These are phyloP conservation scores for Stevia rebaudiana DNA, from an alignment of 140 eudicot species.

Conservation along the genomic window DNA sequence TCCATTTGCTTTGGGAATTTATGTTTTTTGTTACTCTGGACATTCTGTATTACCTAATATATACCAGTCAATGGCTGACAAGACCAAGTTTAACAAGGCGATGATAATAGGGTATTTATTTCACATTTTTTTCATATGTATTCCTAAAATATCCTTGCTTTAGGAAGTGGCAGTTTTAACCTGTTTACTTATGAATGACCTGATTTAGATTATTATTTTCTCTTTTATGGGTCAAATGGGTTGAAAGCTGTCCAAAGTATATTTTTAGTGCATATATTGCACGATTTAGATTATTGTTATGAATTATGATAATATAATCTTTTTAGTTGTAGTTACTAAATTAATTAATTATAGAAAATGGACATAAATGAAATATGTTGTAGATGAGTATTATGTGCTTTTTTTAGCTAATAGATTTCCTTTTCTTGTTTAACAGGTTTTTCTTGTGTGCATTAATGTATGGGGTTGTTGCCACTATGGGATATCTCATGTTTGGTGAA, in stretches of 20 bases:
- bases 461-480: slow-evolving; percentile 71
- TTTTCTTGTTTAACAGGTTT: slow-evolving; percentile 49
- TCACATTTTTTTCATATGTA: not conserved
- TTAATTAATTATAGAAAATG: not conserved
- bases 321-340: not conserved
- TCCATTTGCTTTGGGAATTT: slow-evolving; percentile 79
- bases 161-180: not conserved
- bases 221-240: not conserved
- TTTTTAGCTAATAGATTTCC: slow-evolving; percentile 1
- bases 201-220: not conserved
- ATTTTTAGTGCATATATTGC: not conserved
- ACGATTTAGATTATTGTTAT: not conserved
- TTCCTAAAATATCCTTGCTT: not conserved
- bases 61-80: slow-evolving; percentile 95
- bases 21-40: slow-evolving; percentile 84
- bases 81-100: slow-evolving; percentile 62
- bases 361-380: not conserved
- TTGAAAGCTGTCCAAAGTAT: not conserved
- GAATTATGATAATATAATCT: not conserved
- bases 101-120: slow-evolving; percentile 42
- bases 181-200: not conserved
- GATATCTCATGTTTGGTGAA: slow-evolving; percentile 89
- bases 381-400: not conserved
- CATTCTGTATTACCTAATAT: slow-evolving; percentile 93
- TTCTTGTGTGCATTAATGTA: slow-evolving; percentile 47